Evolutionary conservation across 495 filamentous ascomycete genomes (phyloP), one percentile per base, ranked within the genome.

Genomic region (Immersiella caudata): DNA sequence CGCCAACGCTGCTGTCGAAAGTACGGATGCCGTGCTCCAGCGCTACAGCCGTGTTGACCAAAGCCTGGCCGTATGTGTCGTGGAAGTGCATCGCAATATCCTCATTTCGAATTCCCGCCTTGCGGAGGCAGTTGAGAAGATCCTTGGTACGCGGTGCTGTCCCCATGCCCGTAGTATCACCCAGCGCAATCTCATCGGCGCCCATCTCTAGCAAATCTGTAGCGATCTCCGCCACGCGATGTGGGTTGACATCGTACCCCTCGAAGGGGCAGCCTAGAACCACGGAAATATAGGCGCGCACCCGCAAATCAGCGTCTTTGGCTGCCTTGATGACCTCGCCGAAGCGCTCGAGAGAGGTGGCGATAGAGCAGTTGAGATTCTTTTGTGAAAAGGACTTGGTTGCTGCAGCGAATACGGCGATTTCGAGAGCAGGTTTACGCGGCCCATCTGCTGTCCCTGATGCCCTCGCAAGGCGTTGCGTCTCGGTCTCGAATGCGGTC

Each of bases 81-180:
- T 98, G 95, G 74, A 97, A 97, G 73, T 99, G 95, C 77, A 96
- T 87, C 1, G 94, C 94, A 1, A 99, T 71, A 71, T 96, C 93
- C 70, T 91, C 89, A 40, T 85, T 89, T 52, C 88, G 83, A 56
- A 98, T 88, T 0, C 93, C 92, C 4, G 93, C 91, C 5, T 88
- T 87, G 24, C 83, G 82, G 73, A 97, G 82, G 21, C 91, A 87
- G 62, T 83, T 81, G 65, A 96, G 78, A 50, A 96, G 82, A 72
- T 88, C 85, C 71, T 85, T 82, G 0, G 91, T 95, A 24, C 90
- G 83, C 0, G 93, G 92, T 22, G 90, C 92, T 0, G 95, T 98
- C 6, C 96, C 95, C 91, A 97, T 97, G 8, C 95, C 95, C 0
- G 95, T 98, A 0, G 95, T 99, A 72, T 99, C 95, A 0, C 93